A percentile compares a stretch with the other conserved stretches of the same genome.
These are phyloP conservation scores for Tricladium varicosporioides DNA, from an alignment of 2,329 filamentous ascomycete genomes.

Conservation along the genomic window DNA sequence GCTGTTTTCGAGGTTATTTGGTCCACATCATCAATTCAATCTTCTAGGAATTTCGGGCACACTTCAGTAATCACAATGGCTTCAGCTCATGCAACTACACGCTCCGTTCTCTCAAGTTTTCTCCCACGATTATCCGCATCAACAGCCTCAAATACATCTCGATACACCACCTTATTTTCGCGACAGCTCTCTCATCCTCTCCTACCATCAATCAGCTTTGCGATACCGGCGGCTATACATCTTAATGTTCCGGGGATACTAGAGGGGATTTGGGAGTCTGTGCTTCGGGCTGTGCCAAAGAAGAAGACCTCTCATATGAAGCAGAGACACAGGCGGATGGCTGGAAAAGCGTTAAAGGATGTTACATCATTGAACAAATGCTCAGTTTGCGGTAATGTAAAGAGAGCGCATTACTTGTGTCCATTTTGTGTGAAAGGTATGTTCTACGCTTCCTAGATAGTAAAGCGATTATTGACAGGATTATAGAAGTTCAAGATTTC, in stretches of 20 bases:
- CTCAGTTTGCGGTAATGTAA: constrained; percentile 81
- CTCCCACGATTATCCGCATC: constrained; percentile 52
- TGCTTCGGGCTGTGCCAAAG: constrained; percentile 91
- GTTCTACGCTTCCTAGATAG: constrained; percentile 31
- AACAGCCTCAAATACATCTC: constrained; percentile 41
- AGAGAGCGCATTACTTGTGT: constrained; percentile 87
- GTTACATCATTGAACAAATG: constrained; percentile 85
- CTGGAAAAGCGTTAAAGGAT: constrained; percentile 92
- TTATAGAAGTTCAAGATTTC: constrained; percentile 29
- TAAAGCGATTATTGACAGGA: constrained; percentile 12
- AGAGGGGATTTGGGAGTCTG: constrained; percentile 85
- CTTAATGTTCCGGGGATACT: constrained; percentile 67
- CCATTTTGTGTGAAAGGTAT: constrained; percentile 81
- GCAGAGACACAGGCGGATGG: constrained; percentile 90
- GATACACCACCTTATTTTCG: constrained; percentile 44
- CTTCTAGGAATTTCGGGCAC: too few species aligned
- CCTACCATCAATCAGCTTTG: constrained; percentile 53
- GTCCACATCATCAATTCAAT: too few species aligned
- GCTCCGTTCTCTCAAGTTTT: constrained; percentile 46
- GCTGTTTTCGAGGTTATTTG: background rate
- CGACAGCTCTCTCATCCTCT: constrained; percentile 46
- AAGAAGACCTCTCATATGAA: constrained; percentile 98
- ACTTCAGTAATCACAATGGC: constrained; percentile 42
- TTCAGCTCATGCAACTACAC: constrained; percentile 39
- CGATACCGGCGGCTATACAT: constrained; percentile 57